Percentiles rank a stretch among this genome's conserved stretches.
Conservation (phyloP, 805 yeast species). For the Barnettozyma botsteinii region DNA sequence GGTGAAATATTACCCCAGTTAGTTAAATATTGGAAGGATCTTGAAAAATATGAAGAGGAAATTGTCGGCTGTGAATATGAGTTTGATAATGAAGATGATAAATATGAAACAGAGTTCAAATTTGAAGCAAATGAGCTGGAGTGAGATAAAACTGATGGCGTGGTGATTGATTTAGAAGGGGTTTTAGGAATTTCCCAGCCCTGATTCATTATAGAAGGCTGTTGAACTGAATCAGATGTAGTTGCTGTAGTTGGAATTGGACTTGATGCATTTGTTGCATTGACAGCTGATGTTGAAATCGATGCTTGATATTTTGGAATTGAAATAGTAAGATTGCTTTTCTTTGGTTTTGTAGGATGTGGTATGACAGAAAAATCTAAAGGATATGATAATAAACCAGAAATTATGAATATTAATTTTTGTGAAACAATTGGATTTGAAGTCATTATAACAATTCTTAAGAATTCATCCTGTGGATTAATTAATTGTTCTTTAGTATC, state of each 20-base stretch:
- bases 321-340: not conserved
- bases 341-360: not conserved
- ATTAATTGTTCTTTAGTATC: slow-evolving; percentile 13
- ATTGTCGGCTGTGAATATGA: slow-evolving; percentile 21
- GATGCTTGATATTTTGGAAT: slow-evolving; percentile 2
- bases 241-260: not conserved
- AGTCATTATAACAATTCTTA: slow-evolving; percentile 51
- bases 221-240: slow-evolving; percentile 9
- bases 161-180: slow-evolving; percentile 23
- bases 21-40: slow-evolving; percentile 25
- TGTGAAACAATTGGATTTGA: slow-evolving; percentile 57
- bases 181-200: slow-evolving; percentile 39
- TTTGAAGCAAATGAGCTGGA: slow-evolving; percentile 30
- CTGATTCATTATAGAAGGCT: slow-evolving; percentile 21
- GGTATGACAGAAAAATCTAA: slow-evolving; percentile 12
- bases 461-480: slow-evolving; percentile 25
- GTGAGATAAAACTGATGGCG: slow-evolving; percentile 28
- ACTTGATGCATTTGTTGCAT: not conserved
- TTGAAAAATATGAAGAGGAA: slow-evolving; percentile 26
- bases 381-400: slow-evolving; percentile 42
- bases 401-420: slow-evolving; percentile 46
- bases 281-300: slow-evolving; percentile 3
- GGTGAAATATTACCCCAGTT: slow-evolving; percentile 19
- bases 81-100: slow-evolving; percentile 35
- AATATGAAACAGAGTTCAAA: slow-evolving; percentile 31